phyloP scores from a whole-genome alignment of 805 yeast species.

The Candida pseudoglaebosa region DNA sequence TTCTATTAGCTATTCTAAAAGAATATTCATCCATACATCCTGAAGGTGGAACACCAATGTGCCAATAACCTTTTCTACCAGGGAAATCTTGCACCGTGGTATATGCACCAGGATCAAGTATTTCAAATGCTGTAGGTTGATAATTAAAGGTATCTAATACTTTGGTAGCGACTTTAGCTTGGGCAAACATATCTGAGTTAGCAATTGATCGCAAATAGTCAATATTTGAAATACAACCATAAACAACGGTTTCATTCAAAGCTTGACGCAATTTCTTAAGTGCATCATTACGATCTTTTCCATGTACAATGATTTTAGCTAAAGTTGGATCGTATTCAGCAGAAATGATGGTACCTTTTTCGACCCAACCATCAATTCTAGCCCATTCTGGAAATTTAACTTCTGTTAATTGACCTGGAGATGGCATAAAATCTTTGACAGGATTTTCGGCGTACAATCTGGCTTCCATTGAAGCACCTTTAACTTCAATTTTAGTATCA shows the following conservation, averaged over 20 bases:
- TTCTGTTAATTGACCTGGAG: conserved; percentile 90
- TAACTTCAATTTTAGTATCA: conserved; percentile 49
- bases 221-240: conserved; percentile 85
- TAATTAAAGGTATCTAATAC: conserved; percentile 79
- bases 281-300: conserved; percentile 84
- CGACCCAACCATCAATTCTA: conserved; percentile 92
- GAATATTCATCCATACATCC: conserved; percentile 97
- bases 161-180: conserved; percentile 82
- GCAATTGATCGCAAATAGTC: conserved; percentile 88
- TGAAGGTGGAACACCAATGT: conserved; percentile 95
- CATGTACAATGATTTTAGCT: conserved; percentile 95
- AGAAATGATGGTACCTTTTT: conserved; percentile 79
- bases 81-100: conserved; percentile 97
- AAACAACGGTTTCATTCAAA: conserved; percentile 77
- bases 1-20: conserved; percentile 82
- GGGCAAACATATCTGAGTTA: conserved; percentile 75
- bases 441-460: conserved; percentile 97
- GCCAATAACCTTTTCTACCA: conserved; percentile 86
- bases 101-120: conserved; percentile 66
- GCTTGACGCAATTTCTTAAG: conserved; percentile 73
- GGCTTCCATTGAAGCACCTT: conserved; percentile 96
- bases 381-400: conserved; percentile 88
- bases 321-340: conserved; percentile 96
- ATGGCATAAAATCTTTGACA: conserved; percentile 88
- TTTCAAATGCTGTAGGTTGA: conserved; percentile 79